Evolutionary conservation across 1,139 yeast species (phyloP).

Genomic region (Geotrichum histeridarum): DNA sequence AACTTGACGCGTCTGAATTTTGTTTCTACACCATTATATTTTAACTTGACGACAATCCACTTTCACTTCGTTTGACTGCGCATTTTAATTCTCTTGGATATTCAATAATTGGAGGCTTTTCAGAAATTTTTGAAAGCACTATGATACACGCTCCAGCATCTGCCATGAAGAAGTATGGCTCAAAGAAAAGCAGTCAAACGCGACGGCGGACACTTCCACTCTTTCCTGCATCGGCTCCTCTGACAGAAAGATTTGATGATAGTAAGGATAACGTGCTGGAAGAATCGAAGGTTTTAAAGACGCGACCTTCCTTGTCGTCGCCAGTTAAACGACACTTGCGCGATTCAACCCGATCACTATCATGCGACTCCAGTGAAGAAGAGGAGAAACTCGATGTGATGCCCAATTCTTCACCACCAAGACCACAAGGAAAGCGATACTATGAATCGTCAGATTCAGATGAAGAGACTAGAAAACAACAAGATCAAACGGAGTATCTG

Average conservation of each 20-base stretch:
- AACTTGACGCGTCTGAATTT: too few relatives aligned
- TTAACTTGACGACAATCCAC: too few relatives aligned
- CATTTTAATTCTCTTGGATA: too few relatives aligned
- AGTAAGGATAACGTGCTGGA: neutral
- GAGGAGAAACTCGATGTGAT: neutral
- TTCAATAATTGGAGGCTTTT: too few relatives aligned
- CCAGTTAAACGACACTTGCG: neutral
- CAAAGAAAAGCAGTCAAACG: conserved; percentile 5
- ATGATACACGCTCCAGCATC: neutral
- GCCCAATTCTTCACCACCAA: conserved; percentile 6
- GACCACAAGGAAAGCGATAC: neutral
- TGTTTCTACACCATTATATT: too few relatives aligned
- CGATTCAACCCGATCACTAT: neutral
- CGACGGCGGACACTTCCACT: conserved; percentile 4
- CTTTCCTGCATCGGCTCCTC: conserved; percentile 8
- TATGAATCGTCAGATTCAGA: neutral
- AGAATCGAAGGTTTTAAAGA: neutral
- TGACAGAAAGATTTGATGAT: neutral
- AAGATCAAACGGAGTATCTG: neutral
- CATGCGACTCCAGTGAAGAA: neutral
- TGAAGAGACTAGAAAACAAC: neutral
- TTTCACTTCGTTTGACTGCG: too few relatives aligned
- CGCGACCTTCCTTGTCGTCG: neutral
- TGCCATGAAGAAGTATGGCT: conserved; percentile 8
- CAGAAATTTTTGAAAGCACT: neutral